Percentiles rank a stretch among this genome's conserved stretches.
phyloP scores from a whole-genome alignment of 139 green algal genomes.

The Volvox africanus region DNA sequence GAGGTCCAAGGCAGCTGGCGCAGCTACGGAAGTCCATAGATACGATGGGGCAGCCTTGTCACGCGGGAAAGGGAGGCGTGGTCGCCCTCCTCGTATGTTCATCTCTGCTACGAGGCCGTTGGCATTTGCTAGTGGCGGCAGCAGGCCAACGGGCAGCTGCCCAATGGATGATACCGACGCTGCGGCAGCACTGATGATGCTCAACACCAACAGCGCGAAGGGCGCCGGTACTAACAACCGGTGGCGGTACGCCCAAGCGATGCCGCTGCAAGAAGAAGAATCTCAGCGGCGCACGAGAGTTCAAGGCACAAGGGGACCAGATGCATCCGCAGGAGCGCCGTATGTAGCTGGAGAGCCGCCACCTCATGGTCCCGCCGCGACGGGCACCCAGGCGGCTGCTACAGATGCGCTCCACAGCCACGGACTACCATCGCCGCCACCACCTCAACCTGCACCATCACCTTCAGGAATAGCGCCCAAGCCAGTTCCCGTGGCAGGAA shows the following conservation, averaged over 20 bases:
- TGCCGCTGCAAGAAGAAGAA: background rate
- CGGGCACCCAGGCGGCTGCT: background rate
- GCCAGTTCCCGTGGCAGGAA: background rate
- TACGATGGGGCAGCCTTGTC: too few relatives aligned
- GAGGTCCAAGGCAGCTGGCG: too few relatives aligned
- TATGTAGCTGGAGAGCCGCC: background rate
- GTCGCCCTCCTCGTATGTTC: too few relatives aligned
- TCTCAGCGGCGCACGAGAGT: background rate
- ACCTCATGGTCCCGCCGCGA: background rate
- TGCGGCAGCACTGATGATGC: background rate
- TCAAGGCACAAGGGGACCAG: background rate
- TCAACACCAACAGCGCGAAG: background rate
- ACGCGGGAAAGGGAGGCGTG: too few relatives aligned
- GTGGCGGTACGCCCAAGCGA: background rate
- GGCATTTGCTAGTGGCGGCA: background rate
- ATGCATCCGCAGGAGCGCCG: background rate
- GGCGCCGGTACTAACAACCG: background rate
- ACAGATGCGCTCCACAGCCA: background rate
- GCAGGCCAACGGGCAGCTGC: background rate
- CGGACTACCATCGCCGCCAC: too few relatives aligned
- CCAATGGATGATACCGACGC: constrained; percentile 5
- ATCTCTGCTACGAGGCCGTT: background rate
- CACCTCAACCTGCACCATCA: background rate
- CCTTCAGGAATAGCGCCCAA: background rate
- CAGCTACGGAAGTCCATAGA: too few relatives aligned